Conservation (phyloP, 202 grass and related monocot species). For the Elaeis oleifera region DNA sequence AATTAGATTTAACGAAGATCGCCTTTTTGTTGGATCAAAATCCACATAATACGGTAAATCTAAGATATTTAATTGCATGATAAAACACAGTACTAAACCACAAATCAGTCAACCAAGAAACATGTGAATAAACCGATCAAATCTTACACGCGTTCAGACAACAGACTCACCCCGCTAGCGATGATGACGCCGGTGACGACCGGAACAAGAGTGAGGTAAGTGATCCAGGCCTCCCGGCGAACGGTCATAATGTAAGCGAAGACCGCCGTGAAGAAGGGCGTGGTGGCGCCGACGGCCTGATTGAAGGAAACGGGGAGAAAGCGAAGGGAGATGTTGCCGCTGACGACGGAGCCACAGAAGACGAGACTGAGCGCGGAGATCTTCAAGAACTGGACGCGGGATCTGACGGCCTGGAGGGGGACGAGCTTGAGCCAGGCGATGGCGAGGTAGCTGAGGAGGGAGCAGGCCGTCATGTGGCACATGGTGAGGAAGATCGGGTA, state of each 20-base stretch:
- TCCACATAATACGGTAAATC: too few species aligned
- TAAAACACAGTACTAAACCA: too few species aligned
- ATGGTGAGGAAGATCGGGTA: slow-evolving; percentile 18
- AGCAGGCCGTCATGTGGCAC: slow-evolving; percentile 14
- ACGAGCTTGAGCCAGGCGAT: slow-evolving; percentile 9
- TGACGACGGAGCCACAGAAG: slow-evolving; percentile 12
- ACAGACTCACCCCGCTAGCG: slow-evolving; percentile 1
- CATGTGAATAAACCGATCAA: neutral
- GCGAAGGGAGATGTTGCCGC: slow-evolving; percentile 11
- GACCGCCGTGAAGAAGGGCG: slow-evolving; percentile 13
- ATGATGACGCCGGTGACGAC: slow-evolving; percentile 8
- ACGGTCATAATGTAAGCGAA: slow-evolving; percentile 9
- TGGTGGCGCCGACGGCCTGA: slow-evolving; percentile 14
- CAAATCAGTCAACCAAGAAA: neutral
- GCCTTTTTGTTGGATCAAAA: too few species aligned
- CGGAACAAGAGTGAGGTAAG: neutral
- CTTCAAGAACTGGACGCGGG: slow-evolving; percentile 11
- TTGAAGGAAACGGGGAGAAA: slow-evolving; percentile 17
- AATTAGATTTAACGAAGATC: too few species aligned
- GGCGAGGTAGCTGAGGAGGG: slow-evolving; percentile 12
- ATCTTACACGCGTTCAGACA: too few species aligned
- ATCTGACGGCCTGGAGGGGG: neutral
- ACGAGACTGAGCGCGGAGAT: slow-evolving; percentile 13
- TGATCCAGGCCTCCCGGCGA: slow-evolving; percentile 9
- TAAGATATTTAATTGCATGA: too few species aligned